Evolutionary conservation across 805 yeast genomes (phyloP).

Genomic region (Kodamaea hsintzibuensis): DNA sequence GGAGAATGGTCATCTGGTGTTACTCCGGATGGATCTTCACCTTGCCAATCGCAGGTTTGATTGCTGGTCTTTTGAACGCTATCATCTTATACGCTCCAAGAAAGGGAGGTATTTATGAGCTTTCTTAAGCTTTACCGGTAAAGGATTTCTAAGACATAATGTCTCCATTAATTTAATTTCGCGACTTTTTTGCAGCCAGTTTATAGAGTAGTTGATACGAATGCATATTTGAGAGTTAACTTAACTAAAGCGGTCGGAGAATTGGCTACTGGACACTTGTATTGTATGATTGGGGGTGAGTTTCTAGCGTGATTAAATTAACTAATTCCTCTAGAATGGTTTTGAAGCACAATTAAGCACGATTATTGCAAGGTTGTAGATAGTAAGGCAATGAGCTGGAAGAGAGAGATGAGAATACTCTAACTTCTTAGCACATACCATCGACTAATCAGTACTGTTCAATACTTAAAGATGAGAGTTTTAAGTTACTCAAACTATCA

Average conservation of each 20-base stretch:
- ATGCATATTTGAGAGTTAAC: neutral
- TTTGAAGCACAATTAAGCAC: too few species aligned
- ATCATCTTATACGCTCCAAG: conserved; percentile 66
- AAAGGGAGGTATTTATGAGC: conserved; percentile 29
- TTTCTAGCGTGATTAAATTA: neutral
- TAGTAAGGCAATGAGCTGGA: too few species aligned
- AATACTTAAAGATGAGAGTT: too few species aligned
- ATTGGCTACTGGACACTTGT: neutral
- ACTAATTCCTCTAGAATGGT: too few species aligned
- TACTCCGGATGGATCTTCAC: conserved; percentile 74
- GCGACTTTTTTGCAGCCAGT: neutral
- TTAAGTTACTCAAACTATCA: too few species aligned
- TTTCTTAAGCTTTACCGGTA: neutral
- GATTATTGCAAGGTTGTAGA: too few species aligned
- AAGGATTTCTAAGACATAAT: neutral
- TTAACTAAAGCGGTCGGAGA: too few species aligned
- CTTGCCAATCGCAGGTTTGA: conserved; percentile 69
- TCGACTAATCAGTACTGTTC: too few species aligned
- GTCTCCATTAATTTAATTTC: neutral
- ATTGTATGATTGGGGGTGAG: neutral
- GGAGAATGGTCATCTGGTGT: conserved; percentile 76
- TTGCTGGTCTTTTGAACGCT: conserved; percentile 66
- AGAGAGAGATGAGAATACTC: too few species aligned
- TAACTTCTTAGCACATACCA: too few species aligned
- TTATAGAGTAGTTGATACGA: conserved; percentile 1